Evolutionary conservation across 805 yeast genomes (phyloP).

Genomic region (Wickerhamiella slavikovae): DNA sequence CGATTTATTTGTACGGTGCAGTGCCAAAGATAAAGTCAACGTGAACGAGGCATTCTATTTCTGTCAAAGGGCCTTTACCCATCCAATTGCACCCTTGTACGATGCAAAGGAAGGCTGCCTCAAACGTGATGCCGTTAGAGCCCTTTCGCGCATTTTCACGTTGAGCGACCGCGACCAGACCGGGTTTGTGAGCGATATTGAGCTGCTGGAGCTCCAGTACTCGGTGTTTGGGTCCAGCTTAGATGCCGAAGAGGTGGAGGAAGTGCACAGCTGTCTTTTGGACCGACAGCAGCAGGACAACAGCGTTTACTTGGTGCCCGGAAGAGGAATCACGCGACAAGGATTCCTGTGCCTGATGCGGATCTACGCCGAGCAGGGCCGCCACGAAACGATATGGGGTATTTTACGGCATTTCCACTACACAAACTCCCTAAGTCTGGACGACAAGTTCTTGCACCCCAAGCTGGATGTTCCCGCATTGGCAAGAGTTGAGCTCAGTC

Average conservation of each 20-base stretch:
- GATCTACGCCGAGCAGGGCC: conserved; percentile 70
- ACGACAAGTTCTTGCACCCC: conserved; percentile 64
- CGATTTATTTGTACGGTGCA: conserved; percentile 75
- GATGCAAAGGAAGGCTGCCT: conserved; percentile 76
- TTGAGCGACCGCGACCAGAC: conserved; percentile 83
- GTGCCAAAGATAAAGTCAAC: conserved; percentile 67
- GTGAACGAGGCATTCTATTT: conserved; percentile 83
- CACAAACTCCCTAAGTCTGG: conserved; percentile 74
- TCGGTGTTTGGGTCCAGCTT: conserved; percentile 50
- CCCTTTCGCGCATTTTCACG: conserved; percentile 61
- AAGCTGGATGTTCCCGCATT: conserved; percentile 48
- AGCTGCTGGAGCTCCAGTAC: conserved; percentile 45
- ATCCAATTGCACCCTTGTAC: conserved; percentile 80
- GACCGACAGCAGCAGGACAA: conserved; percentile 13
- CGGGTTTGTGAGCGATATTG: conserved; percentile 52
- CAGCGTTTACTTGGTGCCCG: conserved; percentile 4
- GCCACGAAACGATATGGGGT: conserved; percentile 97
- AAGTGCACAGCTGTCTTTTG: conserved; percentile 20
- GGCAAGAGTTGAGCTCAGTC: conserved; percentile 78
- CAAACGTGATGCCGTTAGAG: conserved; percentile 57
- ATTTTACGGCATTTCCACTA: conserved; percentile 73
- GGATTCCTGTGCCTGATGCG: conserved; percentile 68
- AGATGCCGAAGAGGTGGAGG: conserved; percentile 21
- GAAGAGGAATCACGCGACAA: conserved; percentile 40
- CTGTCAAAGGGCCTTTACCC: conserved; percentile 82